These are phyloP conservation scores for Emergomyces africanus DNA, from an alignment of 2,329 filamentous ascomycete species.

Conservation along the genomic window DNA sequence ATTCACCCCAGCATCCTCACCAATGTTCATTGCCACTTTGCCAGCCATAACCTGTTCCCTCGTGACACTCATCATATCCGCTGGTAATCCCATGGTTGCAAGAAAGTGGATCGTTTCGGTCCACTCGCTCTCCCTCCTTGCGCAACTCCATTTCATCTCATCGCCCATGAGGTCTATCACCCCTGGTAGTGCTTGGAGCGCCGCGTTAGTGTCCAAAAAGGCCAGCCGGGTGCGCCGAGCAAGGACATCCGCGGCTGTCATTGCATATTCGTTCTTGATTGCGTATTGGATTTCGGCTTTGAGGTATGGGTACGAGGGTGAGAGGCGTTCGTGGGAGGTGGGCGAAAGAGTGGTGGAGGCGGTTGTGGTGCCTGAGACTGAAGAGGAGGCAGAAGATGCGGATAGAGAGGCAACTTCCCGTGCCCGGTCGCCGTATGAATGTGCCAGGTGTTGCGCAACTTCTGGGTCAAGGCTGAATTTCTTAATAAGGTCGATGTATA, in stretches of 20 bases:
- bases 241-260: slow-evolving; percentile 65
- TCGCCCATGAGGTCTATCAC: slow-evolving; percentile 68
- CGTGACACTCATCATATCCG: slow-evolving; percentile 2
- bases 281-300: slow-evolving; percentile 73
- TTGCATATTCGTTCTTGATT: slow-evolving; percentile 64
- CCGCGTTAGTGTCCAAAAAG: slow-evolving; percentile 70
- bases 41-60: slow-evolving; percentile 2
- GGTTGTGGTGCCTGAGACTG: slow-evolving; percentile 43
- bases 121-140: slow-evolving; percentile 60
- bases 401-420: slow-evolving; percentile 67
- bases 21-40: neutral
- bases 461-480: slow-evolving; percentile 72
- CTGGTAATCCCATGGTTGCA: slow-evolving; percentile 1
- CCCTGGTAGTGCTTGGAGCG: slow-evolving; percentile 60
- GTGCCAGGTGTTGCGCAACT: slow-evolving; percentile 64
- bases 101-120: slow-evolving; percentile 43
- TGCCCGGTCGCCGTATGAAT: slow-evolving; percentile 69
- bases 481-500: slow-evolving; percentile 76
- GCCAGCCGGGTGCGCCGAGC: slow-evolving; percentile 62
- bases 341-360: slow-evolving; percentile 60
- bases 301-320: slow-evolving; percentile 62
- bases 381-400: slow-evolving; percentile 53
- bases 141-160: slow-evolving; percentile 58
- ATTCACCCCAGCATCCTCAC: neutral
- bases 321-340: slow-evolving; percentile 61